These are phyloP conservation scores for Corymbia citriodora DNA, from an alignment of 441 rosid genomes.

Conservation along the genomic window DNA sequence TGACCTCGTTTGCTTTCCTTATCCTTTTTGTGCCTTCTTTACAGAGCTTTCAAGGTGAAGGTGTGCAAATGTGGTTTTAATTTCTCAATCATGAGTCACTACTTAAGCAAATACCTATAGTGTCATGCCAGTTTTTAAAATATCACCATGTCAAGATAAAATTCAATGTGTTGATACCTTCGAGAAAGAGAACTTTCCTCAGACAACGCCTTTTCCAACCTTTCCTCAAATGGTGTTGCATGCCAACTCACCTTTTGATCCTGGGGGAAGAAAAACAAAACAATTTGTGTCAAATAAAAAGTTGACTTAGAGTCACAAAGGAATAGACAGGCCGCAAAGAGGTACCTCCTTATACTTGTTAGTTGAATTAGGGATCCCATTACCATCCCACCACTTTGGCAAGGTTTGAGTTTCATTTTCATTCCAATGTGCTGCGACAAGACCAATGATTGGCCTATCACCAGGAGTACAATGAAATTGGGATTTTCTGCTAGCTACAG, in stretches of 20 bases:
- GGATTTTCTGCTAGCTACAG: slow-evolving; percentile 12
- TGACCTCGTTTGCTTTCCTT: neutral
- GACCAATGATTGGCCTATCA: slow-evolving; percentile 82
- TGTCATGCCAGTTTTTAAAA: neutral
- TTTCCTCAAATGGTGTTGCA: slow-evolving; percentile 97
- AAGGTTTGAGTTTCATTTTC: slow-evolving; percentile 43
- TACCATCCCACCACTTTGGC: slow-evolving; percentile 96
- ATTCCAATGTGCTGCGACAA: slow-evolving; percentile 88
- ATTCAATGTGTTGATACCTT: slow-evolving; percentile 30
- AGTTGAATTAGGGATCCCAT: slow-evolving; percentile 96
- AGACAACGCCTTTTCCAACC: slow-evolving; percentile 90
- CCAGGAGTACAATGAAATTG: slow-evolving; percentile 44
- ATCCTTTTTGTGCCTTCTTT: neutral
- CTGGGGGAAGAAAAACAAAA: slow-evolving; percentile 31
- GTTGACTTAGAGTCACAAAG: neutral
- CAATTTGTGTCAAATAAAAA: neutral
- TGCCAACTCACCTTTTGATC: slow-evolving; percentile 98
- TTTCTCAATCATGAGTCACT: neutral
- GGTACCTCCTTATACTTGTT: slow-evolving; percentile 92
- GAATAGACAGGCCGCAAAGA: neutral
- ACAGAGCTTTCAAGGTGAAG: neutral
- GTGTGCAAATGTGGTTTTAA: neutral
- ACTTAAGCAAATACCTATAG: neutral
- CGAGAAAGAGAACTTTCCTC: slow-evolving; percentile 52
- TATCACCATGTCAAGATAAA: neutral